Base-by-base conservation (phyloP, 257 asterid genomes). In the Primulina huaijiensis region DNA sequence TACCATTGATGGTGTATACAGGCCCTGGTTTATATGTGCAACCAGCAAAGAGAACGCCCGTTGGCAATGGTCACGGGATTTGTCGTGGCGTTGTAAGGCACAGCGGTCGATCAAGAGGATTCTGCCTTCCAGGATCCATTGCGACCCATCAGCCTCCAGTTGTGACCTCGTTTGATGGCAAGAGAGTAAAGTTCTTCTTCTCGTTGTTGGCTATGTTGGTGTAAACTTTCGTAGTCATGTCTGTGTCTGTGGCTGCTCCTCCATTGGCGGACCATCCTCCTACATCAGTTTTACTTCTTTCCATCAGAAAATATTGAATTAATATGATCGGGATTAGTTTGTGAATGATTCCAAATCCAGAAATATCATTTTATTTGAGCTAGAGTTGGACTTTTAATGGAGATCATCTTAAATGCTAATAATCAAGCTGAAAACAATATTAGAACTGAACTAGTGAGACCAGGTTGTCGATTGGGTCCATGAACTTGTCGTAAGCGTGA, bases 61-160 rank as follows among this genome's bases (percentile, higher is more conserved):
- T 86, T 84, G 63, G 81, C 86, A 4, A 80, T 25, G 1, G 82
- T 76, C 8, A 86, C 83, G 0, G 86, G 86, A 62, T 80, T 82
- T 0, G 79, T 72, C 0, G 74, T 73, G 59, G 77, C 80, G 33
- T 82, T 82, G 72, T 80, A 5, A 0, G 92, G 87, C 60, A 69
- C 81, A 6, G 85, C 88, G 1, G 89, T 78, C n/a, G 92, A 82
- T 89, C 89, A 82, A n/a, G 53, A 82, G 1, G 29, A 84, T 52
- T 25, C 74, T 21, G n/a, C 92, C 92, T 76, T 23, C 37, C 62
- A 37, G 86, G 78, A 67, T 80, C 85, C 89, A 86, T 77, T 10
- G 82, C 82, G 6, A 82, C 89, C 89, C 92, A 86, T 5, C 79
- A 85, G 20, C 88, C 86, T 17, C 83, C 85, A 0, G 43, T 75